Evolutionary conservation across 345 rosid genomes (phyloP).

Genomic region (Cardamine chenopodiifolia): DNA sequence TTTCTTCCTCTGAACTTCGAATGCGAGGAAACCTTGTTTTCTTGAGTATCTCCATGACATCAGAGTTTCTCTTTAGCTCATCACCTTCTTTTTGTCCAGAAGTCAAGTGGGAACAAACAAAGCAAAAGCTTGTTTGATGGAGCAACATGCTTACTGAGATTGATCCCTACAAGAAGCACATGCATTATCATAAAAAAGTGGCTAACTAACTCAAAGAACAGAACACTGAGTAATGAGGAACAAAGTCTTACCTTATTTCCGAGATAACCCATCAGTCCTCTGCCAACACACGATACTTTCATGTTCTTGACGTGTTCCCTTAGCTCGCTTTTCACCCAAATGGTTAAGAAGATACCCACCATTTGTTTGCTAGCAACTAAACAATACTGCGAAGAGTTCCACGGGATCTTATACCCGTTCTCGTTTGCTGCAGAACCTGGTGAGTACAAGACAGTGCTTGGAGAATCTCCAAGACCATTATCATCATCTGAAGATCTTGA

Average conservation of each 20-base stretch:
- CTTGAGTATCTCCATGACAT: constrained; percentile 48
- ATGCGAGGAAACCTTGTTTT: constrained; percentile 71
- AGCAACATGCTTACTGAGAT: constrained; percentile 93
- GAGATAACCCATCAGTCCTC: constrained; percentile 98
- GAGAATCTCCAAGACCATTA: constrained; percentile 85
- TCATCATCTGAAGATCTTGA: constrained; percentile 98
- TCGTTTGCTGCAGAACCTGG: constrained; percentile 70
- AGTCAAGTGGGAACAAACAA: constrained; percentile 44
- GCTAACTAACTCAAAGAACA: background rate
- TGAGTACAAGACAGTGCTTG: constrained; percentile 84
- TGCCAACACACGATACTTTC: constrained; percentile 96
- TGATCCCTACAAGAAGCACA: constrained; percentile 67
- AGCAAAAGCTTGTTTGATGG: constrained; percentile 57
- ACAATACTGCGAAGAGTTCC: constrained; percentile 77
- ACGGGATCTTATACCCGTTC: constrained; percentile 67
- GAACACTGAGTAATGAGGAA: background rate
- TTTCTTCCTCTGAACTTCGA: constrained; percentile 55
- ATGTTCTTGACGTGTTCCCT: constrained; percentile 87
- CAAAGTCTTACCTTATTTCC: constrained; percentile 78
- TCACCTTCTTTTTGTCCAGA: constrained; percentile 50
- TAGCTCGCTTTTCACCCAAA: constrained; percentile 92
- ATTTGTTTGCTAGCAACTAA: constrained; percentile 93
- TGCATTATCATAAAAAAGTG: background rate
- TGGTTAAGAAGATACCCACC: constrained; percentile 93
- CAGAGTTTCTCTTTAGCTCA: constrained; percentile 45